These are phyloP conservation scores for Phyllosticta capitalensis DNA, from an alignment of 2,329 filamentous ascomycete genomes.

Conservation along the genomic window DNA sequence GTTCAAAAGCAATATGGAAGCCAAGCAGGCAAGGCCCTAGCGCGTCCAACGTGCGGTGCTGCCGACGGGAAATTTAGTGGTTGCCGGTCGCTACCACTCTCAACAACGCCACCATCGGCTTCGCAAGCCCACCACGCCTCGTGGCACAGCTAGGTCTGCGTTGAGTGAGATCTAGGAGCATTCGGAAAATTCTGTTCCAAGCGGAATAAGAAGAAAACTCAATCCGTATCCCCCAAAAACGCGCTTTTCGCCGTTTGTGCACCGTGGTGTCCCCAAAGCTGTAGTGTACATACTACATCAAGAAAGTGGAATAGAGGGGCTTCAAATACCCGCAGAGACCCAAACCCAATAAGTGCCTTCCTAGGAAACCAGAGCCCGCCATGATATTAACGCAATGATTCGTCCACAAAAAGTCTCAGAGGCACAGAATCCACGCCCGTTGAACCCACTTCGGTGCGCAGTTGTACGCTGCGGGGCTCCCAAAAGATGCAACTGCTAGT, in stretches of 20 bases:
- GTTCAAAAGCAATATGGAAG: neutral
- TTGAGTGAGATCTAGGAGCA: neutral
- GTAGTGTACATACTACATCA: conserved; percentile 11
- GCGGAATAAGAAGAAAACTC: neutral
- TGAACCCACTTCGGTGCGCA: neutral
- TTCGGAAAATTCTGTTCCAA: neutral
- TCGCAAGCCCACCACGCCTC: neutral
- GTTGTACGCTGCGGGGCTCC: neutral
- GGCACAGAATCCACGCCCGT: neutral
- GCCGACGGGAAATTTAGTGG: conserved; percentile 4
- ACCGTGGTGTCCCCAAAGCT: conserved; percentile 5
- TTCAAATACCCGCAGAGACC: neutral
- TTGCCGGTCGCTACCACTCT: neutral
- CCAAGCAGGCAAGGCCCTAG: too few relatives aligned
- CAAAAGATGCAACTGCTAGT: conserved; percentile 11
- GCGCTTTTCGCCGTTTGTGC: conserved; percentile 9
- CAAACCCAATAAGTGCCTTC: conserved; percentile 5
- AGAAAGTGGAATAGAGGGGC: neutral
- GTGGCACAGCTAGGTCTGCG: neutral
- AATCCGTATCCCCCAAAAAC: conserved; percentile 1
- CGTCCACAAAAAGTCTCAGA: conserved; percentile 4
- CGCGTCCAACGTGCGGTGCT: neutral
- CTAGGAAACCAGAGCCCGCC: conserved; percentile 8
- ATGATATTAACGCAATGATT: conserved; percentile 8
- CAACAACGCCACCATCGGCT: neutral